Base-by-base conservation (phyloP, 345 rosid genomes). In the Gossypium herbaceum region DNA sequence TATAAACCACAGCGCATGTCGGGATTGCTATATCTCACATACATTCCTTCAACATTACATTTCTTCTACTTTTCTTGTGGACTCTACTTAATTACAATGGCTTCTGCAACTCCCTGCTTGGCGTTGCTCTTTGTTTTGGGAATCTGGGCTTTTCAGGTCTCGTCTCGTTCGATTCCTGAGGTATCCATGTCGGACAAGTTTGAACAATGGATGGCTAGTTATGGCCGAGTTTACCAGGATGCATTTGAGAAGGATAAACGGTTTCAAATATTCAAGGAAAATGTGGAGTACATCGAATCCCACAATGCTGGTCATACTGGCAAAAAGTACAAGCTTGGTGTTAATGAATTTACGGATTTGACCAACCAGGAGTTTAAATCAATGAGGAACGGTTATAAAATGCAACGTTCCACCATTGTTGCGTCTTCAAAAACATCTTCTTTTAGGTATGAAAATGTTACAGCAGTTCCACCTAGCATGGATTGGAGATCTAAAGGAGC, bases 401-500 rank as follows among this genome's bases (percentile, higher is more conserved):
- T 27, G 66, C 44, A 12, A 22, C 24, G 68, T 25, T 56, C 73
- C 41, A 54, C 12, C 8, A 67, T 3, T 39, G n/a, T 43, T 19
- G 12, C 39, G 3, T 56, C 65, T n/a, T 66, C 57, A 9, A 17
- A 43, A 63, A 1, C 24, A 24, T 12, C 16, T 1, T 75, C 67
- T 16, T 69, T 76, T 54, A 70, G 55, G 15, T 70, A 70, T 19
- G 74, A 69, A 60, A 59, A 69, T 60, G 51, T 60, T 12, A 22
- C 52, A 4, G 74, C 68, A 27, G 60, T 76, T 68, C 74, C 79
- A 2, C 22, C 58, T 9, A 48, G 62, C 44, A 29, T 81, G 81
- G 88, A 87, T 51, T 87, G 90, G 86, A 77, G 85, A 70, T 63
- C 27, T 39, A 60, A 44, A 11, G 86, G 79, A 0, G 88, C 79